phyloP scores from a whole-genome alignment of 495 filamentous ascomycete genomes.

The Daldinia decipiens region DNA sequence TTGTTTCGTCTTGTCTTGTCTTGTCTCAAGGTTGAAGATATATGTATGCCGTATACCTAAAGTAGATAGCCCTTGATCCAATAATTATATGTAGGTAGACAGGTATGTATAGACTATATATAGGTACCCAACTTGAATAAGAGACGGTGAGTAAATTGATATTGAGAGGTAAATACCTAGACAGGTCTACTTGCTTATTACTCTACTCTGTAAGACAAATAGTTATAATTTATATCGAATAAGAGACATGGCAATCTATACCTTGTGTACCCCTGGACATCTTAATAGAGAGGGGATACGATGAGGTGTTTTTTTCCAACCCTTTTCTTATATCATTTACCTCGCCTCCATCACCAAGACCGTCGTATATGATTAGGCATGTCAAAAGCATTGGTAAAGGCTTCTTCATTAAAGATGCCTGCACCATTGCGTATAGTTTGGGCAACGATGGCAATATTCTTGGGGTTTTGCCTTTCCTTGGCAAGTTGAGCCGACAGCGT shows the following conservation, averaged over 20 bases:
- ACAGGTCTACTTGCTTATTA: not conserved
- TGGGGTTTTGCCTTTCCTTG: slow-evolving; percentile 42
- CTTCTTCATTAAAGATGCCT: slow-evolving; percentile 37
- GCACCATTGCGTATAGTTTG: slow-evolving; percentile 44
- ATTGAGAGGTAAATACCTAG: not conserved
- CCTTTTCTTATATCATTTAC: not conserved
- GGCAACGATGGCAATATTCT: slow-evolving; percentile 30
- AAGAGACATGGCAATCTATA: not conserved
- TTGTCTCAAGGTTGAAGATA: slow-evolving; percentile 3
- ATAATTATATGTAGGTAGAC: not conserved
- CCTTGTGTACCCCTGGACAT: not conserved
- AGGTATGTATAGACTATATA: not conserved
- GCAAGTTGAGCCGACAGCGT: slow-evolving; percentile 48
- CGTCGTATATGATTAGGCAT: slow-evolving; percentile 7
- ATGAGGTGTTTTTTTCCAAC: slow-evolving; percentile 4
- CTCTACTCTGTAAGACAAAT: not conserved
- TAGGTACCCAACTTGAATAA: not conserved
- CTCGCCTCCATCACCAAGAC: slow-evolving; percentile 15
- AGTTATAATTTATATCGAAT: not conserved
- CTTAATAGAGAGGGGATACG: not conserved
- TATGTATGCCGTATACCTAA: slow-evolving; percentile 13
- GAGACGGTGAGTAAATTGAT: not conserved
- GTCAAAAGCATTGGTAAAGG: slow-evolving; percentile 34
- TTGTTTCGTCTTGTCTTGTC: not conserved
- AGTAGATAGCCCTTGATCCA: slow-evolving; percentile 1